Conservation (phyloP, 2,329 filamentous ascomycete species). For the Dactylonectria macrodidyma region DNA sequence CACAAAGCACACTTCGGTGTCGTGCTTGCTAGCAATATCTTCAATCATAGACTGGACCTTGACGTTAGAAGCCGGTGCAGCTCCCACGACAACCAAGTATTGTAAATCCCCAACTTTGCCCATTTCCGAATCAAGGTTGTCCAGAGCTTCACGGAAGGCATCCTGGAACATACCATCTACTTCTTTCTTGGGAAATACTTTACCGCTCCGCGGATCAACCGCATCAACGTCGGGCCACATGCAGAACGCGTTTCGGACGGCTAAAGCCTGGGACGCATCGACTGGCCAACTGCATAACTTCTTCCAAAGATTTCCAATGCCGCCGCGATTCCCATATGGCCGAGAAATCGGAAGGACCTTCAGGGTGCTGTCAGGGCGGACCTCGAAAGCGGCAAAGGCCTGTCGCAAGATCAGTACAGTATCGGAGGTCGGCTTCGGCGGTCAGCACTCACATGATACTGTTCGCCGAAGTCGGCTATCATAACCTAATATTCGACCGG, state of each 20-base stretch:
- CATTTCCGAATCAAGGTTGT: constrained; percentile 1
- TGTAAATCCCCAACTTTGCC: constrained; percentile 1
- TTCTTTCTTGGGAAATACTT: not conserved
- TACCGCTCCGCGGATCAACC: not conserved
- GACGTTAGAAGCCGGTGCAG: not conserved
- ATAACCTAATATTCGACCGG: not conserved
- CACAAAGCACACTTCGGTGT: not conserved
- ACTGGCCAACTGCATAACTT: not conserved
- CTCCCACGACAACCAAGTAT: constrained; percentile 1
- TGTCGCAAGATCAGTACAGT: not conserved
- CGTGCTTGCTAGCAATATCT: not conserved
- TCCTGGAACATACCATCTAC: not conserved
- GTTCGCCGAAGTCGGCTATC: constrained; percentile 2
- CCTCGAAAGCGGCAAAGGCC: constrained; percentile 1
- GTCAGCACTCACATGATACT: not conserved
- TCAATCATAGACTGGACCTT: not conserved
- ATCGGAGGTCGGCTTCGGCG: not conserved
- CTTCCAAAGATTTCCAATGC: not conserved
- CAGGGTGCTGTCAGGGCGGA: constrained; percentile 1
- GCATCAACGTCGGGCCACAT: not conserved
- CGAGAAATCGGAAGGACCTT: constrained; percentile 1
- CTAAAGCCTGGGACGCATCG: not conserved
- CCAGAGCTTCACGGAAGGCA: not conserved
- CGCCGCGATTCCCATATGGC: not conserved
- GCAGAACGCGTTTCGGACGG: not conserved